These are phyloP conservation scores for Curvularia sp. DNA, from an alignment of 2,329 filamentous ascomycete genomes.

Conservation along the genomic window DNA sequence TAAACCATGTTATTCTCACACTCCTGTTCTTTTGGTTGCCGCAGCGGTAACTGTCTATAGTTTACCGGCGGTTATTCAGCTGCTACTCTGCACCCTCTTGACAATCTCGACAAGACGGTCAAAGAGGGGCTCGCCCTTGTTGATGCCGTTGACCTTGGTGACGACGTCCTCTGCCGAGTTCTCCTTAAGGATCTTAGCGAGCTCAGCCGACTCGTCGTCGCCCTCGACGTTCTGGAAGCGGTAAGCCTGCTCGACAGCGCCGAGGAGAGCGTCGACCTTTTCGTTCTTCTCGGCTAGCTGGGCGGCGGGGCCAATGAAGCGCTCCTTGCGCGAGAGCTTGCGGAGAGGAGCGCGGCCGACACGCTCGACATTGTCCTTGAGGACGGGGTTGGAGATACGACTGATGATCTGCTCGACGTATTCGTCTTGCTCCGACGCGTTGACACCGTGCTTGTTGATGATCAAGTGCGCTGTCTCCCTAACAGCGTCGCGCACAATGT, in stretches of 20 bases:
- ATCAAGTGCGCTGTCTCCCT: slow-evolving; percentile 88
- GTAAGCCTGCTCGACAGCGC: slow-evolving; percentile 87
- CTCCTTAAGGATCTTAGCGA: slow-evolving; percentile 83
- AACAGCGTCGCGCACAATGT: slow-evolving; percentile 79
- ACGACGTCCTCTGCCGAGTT: slow-evolving; percentile 77
- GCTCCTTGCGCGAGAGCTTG: slow-evolving; percentile 93
- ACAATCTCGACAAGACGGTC: slow-evolving; percentile 77
- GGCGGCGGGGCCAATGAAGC: slow-evolving; percentile 89
- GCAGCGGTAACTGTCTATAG: slow-evolving; percentile 17
- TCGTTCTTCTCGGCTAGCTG: slow-evolving; percentile 84
- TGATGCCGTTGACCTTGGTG: slow-evolving; percentile 80
- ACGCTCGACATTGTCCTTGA: slow-evolving; percentile 92
- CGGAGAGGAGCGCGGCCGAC: slow-evolving; percentile 93
- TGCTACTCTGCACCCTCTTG: slow-evolving; percentile 72
- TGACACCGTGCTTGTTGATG: slow-evolving; percentile 83
- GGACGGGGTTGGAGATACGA: slow-evolving; percentile 90
- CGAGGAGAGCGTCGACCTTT: slow-evolving; percentile 75
- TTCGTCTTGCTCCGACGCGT: slow-evolving; percentile 74
- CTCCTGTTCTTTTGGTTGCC: slow-evolving; percentile 3
- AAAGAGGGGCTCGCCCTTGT: slow-evolving; percentile 78
- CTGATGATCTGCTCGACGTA: slow-evolving; percentile 93
- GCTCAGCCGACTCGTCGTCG: slow-evolving; percentile 85
- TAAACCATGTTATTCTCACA: slow-evolving; percentile 9
- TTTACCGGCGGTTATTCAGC: slow-evolving; percentile 28
- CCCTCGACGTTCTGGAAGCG: slow-evolving; percentile 94